A percentile compares a stretch with the other conserved stretches of the same genome.
phyloP scores from a whole-genome alignment of 805 yeast species.

The Suhomyces tanzawaensis region DNA sequence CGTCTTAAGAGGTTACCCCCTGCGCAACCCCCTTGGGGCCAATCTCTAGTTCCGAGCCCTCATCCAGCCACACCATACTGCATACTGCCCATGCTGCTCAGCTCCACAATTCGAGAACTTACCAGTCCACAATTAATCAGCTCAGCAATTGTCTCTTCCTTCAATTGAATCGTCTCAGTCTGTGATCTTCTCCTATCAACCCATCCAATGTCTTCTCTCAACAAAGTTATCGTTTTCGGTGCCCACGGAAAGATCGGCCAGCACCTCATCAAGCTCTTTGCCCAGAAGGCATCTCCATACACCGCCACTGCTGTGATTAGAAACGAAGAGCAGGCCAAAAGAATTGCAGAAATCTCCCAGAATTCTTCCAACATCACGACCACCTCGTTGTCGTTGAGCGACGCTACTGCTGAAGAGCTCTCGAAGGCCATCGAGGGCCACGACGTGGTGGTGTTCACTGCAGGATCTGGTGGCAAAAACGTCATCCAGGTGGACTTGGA shows the following conservation, averaged over 20 bases:
- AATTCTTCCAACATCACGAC: conserved; percentile 26
- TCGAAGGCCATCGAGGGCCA: conserved; percentile 41
- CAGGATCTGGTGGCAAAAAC: conserved; percentile 62
- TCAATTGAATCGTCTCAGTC: neutral
- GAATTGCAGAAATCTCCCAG: conserved; percentile 37
- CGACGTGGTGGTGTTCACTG: conserved; percentile 58
- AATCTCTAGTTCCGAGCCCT: no score
- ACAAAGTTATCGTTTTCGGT: conserved; percentile 42
- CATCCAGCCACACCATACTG: no score
- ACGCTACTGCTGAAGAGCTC: conserved; percentile 32
- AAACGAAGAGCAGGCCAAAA: conserved; percentile 41
- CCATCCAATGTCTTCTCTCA: neutral
- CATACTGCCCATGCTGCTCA: no score
- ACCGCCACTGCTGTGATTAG: conserved; percentile 46
- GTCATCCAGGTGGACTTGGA: conserved; percentile 57
- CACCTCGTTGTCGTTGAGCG: conserved; percentile 38
- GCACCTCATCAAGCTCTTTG: conserved; percentile 35
- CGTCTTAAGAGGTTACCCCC: no score
- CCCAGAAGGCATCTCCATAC: conserved; percentile 16
- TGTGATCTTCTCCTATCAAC: neutral
- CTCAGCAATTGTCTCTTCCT: neutral
- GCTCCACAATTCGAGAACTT: no score
- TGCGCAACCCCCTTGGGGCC: no score
- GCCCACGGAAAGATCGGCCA: conserved; percentile 65
- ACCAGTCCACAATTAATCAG: no score